Base-by-base conservation (phyloP, 1,284 basidiomycete genomes). In the Ceratobasidium sp. region DNA sequence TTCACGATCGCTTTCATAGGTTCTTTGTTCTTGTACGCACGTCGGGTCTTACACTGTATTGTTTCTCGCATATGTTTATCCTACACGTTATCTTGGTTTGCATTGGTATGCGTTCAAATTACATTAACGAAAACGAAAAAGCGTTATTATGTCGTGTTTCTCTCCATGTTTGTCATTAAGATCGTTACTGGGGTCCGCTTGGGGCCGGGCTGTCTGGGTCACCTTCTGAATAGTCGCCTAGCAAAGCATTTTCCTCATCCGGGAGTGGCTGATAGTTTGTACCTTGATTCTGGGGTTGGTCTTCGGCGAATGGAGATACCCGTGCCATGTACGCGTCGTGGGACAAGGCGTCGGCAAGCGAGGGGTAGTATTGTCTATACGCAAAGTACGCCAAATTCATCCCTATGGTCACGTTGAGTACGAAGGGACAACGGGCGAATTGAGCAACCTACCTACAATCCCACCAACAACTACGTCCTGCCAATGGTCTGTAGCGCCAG, bases 401-500 rank as follows among this genome's bases (percentile, higher is more conserved):
- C 10, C 97, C 72, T 75, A 15, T 10, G 55, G 9, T 6, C 9
- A 46, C 1, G 33, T 60, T 60, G 7, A 64, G 33, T 55, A 23
- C 46, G 20, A 44, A 20, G 26, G 40, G 3, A 10, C 23, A 39
- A 18, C 3, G 20, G 10, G 10, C 26, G 20, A 64, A 3, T 33
- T 20, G 4, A 26, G 20, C 40, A 23, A 64, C 61, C 3, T 75
- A 64, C 72, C 97, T 12, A 98, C 87, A 44, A 93, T 75, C 2
- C 92, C 91, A 23, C 97, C 97, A 3, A 95, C 89, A 6, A 96
- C 84, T 58, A 98, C 93, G 82, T 98, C 95, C 49, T 95, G 91
- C 93, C 95, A 96, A 84, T 96, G 94, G 84, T 96, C 94, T 95
- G 80, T 39, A 10, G 39, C 46, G n/a, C 15, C 64, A 51, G 20